Evolutionary conservation across 2,329 filamentous ascomycete species (phyloP).

Genomic region (Botrytis byssoidea): DNA sequence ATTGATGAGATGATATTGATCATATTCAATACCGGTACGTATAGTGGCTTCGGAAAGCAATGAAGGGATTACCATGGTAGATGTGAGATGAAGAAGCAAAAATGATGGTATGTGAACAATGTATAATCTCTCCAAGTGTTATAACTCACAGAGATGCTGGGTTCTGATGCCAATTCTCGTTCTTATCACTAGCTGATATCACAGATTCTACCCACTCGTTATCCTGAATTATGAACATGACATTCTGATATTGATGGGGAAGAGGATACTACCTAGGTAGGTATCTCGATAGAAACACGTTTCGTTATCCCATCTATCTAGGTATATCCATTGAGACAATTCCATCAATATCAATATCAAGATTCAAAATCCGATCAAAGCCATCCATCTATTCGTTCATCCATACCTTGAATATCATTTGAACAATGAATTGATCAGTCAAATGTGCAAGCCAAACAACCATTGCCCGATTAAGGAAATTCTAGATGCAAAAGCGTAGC

Average conservation of each 20-base stretch:
- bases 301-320: background rate
- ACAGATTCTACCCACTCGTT: background rate
- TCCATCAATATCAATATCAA: background rate
- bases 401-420: background rate
- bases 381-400: too few species aligned
- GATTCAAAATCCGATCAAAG: background rate
- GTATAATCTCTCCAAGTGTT: background rate
- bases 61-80: background rate
- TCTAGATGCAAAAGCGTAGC: background rate
- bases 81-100: background rate
- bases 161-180: background rate
- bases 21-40: background rate
- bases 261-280: background rate
- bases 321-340: background rate
- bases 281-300: background rate
- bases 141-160: background rate
- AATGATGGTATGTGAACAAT: background rate
- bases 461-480: conserved; percentile 2
- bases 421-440: background rate
- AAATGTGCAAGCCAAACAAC: background rate
- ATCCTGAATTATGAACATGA: conserved; percentile 9
- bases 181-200: background rate
- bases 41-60: background rate
- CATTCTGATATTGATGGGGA: conserved; percentile 7
- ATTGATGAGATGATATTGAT: background rate